Evolutionary conservation across 805 yeast genomes (phyloP).

Genomic region (Myxozyma nipponensis): DNA sequence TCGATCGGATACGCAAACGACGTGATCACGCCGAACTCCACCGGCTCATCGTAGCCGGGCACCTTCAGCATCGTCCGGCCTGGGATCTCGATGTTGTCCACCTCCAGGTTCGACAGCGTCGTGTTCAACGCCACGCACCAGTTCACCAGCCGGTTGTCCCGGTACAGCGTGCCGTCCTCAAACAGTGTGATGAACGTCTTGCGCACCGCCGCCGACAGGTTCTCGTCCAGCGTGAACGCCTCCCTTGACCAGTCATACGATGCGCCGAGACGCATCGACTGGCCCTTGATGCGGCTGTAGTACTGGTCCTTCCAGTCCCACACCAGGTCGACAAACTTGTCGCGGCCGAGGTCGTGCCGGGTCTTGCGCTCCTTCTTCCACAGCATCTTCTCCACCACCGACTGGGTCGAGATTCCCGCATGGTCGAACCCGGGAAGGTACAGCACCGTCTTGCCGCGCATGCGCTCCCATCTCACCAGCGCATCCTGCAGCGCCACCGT

Average conservation of each 20-base stretch:
- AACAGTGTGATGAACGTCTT: conserved; percentile 90
- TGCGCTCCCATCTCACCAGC: conserved; percentile 87
- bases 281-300: conserved; percentile 78
- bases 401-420: conserved; percentile 98
- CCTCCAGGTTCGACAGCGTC: conserved; percentile 93
- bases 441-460: conserved; percentile 92
- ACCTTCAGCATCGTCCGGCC: conserved; percentile 78
- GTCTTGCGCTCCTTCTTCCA: conserved; percentile 86
- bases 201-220: conserved; percentile 69
- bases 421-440: conserved; percentile 97
- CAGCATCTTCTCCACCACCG: conserved; percentile 93
- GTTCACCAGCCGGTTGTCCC: conserved; percentile 88
- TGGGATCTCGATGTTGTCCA: conserved; percentile 82
- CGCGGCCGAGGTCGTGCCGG: conserved; percentile 94
- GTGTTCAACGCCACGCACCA: conserved; percentile 96
- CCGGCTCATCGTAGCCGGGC: conserved; percentile 78
- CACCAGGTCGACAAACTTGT: conserved; percentile 76
- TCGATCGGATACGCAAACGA: conserved; percentile 89
- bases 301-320: conserved; percentile 99
- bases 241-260: conserved; percentile 96
- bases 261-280: conserved; percentile 85
- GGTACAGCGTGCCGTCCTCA: conserved; percentile 92
- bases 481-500: conserved; percentile 94
- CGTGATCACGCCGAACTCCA: conserved; percentile 97
- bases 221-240: conserved; percentile 85